A percentile compares a stretch with the other conserved stretches of the same genome.
phyloP scores from a whole-genome alignment of 2,329 filamentous ascomycete genomes.

The Paraphaeosphaeria minitans region DNA sequence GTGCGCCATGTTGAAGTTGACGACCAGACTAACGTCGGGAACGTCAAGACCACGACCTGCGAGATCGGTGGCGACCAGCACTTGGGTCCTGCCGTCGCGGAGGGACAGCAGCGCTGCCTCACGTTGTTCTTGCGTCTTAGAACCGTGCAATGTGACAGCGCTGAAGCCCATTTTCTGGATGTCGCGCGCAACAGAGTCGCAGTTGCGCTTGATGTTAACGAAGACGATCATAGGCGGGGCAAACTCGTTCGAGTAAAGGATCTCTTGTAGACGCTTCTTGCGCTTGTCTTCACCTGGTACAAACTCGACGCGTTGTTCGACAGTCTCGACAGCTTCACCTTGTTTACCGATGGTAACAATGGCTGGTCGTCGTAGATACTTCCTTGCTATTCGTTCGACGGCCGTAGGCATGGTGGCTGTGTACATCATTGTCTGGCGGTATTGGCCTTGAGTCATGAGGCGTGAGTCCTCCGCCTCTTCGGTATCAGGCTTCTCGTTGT shows the following conservation, averaged over 20 bases:
- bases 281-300: constrained; percentile 89
- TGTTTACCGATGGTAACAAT: constrained; percentile 93
- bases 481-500: constrained; percentile 92
- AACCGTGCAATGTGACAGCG: constrained; percentile 88
- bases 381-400: constrained; percentile 94
- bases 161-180: constrained; percentile 94
- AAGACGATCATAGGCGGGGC: constrained; percentile 95
- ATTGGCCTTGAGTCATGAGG: constrained; percentile 84
- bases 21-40: constrained; percentile 86
- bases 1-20: constrained; percentile 98
- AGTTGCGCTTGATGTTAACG: constrained; percentile 99
- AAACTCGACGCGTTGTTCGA: constrained; percentile 96
- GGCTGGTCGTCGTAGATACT: constrained; percentile 90
- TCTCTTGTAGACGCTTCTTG: constrained; percentile 94
- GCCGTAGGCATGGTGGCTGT: constrained; percentile 95
- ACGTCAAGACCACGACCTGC: constrained; percentile 98
- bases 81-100: constrained; percentile 77
- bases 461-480: constrained; percentile 86
- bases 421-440: constrained; percentile 99
- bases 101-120: constrained; percentile 89
- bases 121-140: constrained; percentile 97
- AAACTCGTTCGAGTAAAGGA: constrained; percentile 80
- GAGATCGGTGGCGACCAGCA: constrained; percentile 93
- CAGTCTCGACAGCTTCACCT: constrained; percentile 95
- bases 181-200: constrained; percentile 90